Evolutionary conservation across 2,329 filamentous ascomycete species (phyloP).

Genomic region (Fusarium avenaceum): DNA sequence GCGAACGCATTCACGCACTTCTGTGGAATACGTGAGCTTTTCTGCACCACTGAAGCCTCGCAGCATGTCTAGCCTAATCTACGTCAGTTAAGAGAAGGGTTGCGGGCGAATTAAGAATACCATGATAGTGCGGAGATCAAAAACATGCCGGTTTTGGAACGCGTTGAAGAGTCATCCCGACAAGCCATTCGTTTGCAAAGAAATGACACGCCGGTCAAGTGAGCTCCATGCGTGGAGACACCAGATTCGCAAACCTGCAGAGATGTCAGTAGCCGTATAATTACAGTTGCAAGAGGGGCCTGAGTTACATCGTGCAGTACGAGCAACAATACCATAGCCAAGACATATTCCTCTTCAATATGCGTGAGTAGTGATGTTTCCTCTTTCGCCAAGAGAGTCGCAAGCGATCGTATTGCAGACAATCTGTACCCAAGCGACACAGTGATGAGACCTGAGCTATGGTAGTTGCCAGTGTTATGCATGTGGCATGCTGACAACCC

Average conservation of each 20-base stretch:
- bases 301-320: constrained; percentile 47
- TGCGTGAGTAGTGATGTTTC: constrained; percentile 16
- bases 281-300: too few species aligned
- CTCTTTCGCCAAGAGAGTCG: constrained; percentile 37
- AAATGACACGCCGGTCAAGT: constrained; percentile 49
- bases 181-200: constrained; percentile 46
- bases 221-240: constrained; percentile 47
- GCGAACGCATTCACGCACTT: constrained; percentile 45
- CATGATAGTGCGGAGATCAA: constrained; percentile 47
- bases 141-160: constrained; percentile 43
- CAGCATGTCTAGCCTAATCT: constrained; percentile 48
- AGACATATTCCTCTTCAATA: constrained; percentile 43
- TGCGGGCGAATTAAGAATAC: constrained; percentile 4
- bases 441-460: constrained; percentile 19
- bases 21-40: constrained; percentile 47
- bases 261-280: too few species aligned
- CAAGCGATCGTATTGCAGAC: constrained; percentile 43
- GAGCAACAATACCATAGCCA: constrained; percentile 46
- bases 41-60: constrained; percentile 51
- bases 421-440: constrained; percentile 43
- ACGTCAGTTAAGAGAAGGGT: background rate
- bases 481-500: constrained; percentile 49
- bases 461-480: constrained; percentile 19
- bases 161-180: constrained; percentile 13
- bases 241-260: constrained; percentile 46